Conservation (phyloP, 2,329 filamentous ascomycete genomes). For the Beauveria varroae region DNA sequence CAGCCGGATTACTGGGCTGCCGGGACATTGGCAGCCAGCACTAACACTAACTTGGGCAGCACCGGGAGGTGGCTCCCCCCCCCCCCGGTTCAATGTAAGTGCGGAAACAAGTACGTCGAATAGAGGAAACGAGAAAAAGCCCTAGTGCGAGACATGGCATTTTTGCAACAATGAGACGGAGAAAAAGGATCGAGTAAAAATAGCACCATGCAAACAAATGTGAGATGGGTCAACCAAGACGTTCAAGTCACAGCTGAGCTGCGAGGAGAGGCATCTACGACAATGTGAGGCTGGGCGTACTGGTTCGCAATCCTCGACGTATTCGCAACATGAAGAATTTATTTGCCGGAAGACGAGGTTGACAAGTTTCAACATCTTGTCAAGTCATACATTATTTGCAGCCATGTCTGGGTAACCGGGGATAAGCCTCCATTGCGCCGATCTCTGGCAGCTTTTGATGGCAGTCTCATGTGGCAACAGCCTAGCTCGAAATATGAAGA, state of each 20-base stretch:
- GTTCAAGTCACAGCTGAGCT: background rate
- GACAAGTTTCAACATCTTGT: background rate
- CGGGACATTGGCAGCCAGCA: background rate
- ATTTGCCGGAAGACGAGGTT: background rate
- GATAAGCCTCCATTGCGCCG: background rate
- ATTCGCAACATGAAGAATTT: background rate
- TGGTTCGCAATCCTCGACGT: background rate
- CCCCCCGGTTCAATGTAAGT: slow-evolving; percentile 4
- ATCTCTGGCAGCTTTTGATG: background rate
- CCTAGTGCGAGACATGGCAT: slow-evolving; percentile 2
- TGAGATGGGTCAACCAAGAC: background rate
- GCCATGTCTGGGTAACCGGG: background rate
- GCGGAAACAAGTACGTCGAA: slow-evolving; percentile 8
- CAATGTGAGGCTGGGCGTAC: background rate
- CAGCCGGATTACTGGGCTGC: background rate
- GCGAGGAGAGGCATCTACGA: background rate
- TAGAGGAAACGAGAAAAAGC: slow-evolving; percentile 7
- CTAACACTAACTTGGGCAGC: background rate
- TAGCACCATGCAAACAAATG: background rate
- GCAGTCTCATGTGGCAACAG: background rate
- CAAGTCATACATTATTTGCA: too few species aligned
- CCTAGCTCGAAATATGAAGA: background rate
- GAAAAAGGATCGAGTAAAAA: background rate
- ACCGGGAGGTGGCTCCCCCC: background rate
- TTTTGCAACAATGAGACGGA: slow-evolving; percentile 2